These are phyloP conservation scores for Iris macrosiphon DNA, from an alignment of 106 monocot genomes.

Conservation along the genomic window DNA sequence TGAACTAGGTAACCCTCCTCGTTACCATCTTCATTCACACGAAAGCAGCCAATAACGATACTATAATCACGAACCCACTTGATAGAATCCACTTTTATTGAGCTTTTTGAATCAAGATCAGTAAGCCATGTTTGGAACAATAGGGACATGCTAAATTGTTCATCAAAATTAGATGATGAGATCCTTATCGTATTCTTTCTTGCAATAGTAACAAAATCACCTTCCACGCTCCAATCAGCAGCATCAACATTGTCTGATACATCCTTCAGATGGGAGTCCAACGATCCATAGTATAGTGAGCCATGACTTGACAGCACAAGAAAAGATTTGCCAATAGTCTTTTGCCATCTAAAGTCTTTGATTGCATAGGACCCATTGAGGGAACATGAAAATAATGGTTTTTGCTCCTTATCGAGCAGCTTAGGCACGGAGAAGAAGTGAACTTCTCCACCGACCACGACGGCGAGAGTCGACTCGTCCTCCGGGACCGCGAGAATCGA, in stretches of 20 bases:
- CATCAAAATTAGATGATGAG: conserved; percentile 48
- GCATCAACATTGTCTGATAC: conserved; percentile 74
- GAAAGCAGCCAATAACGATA: conserved; percentile 71
- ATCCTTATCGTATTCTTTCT: conserved; percentile 48
- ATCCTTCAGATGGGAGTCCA: conserved; percentile 27
- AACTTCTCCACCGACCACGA: conserved; percentile 40
- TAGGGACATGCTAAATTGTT: conserved; percentile 43
- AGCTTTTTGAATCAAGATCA: conserved; percentile 25
- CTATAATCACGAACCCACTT: conserved; percentile 69
- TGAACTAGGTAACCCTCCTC: conserved; percentile 79
- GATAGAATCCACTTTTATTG: conserved; percentile 75
- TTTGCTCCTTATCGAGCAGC: conserved; percentile 50
- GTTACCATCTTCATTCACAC: conserved; percentile 50
- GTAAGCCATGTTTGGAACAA: conserved; percentile 38
- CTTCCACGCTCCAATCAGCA: conserved; percentile 68
- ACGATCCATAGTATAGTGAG: conserved; percentile 35
- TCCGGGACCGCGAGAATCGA: conserved; percentile 55
- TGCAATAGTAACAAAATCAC: conserved; percentile 58
- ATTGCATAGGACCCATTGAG: conserved; percentile 28
- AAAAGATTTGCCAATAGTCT: conserved; percentile 36
- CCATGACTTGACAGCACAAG: conserved; percentile 55
- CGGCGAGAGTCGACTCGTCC: conserved; percentile 56
- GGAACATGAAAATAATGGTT: conserved; percentile 34
- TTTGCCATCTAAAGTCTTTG: conserved; percentile 73
- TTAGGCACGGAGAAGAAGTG: conserved; percentile 48